Evolutionary conservation across 306 rosid species (phyloP).

Genomic region (Carpinus fangiana): DNA sequence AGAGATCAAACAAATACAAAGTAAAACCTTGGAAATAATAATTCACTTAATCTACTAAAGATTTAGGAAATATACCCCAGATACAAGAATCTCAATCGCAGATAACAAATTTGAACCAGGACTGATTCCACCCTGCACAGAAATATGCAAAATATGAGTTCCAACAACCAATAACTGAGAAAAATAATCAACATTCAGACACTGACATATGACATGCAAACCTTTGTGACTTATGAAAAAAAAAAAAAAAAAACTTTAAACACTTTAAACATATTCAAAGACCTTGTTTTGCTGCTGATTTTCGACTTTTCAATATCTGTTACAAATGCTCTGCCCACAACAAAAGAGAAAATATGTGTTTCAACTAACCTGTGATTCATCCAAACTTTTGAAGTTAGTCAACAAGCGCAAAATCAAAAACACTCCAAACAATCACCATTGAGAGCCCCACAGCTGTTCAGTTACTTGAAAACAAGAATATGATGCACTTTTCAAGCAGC

Average conservation of each 20-base stretch:
- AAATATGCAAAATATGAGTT: conserved; percentile 28
- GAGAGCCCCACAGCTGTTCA: background rate
- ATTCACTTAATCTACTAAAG: conserved; percentile 20
- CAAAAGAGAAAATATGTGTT: conserved; percentile 98
- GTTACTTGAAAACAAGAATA: conserved; percentile 10
- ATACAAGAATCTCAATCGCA: conserved; percentile 84
- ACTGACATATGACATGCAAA: conserved; percentile 37
- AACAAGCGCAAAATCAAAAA: conserved; percentile 22
- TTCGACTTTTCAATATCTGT: conserved; percentile 91
- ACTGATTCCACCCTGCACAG: conserved; percentile 76
- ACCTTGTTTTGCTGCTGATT: conserved; percentile 78
- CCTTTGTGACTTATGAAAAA: conserved; percentile 78
- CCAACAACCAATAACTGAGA: conserved; percentile 14
- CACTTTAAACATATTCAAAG: conserved; percentile 72
- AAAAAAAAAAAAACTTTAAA: conserved; percentile 46
- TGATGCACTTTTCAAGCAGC: background rate
- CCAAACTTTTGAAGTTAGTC: conserved; percentile 37
- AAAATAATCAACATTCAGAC: conserved; percentile 14
- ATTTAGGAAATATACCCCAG: conserved; percentile 71
- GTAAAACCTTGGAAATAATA: conserved; percentile 18
- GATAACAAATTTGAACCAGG: conserved; percentile 93
- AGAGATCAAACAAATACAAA: conserved; percentile 1
- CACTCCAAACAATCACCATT: background rate
- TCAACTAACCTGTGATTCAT: conserved; percentile 83
- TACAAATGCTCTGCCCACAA: conserved; percentile 99